Evolutionary conservation across 192 early-diverging fungal species (phyloP), one percentile per base, ranked within the genome.

Genomic region (Entomortierella parvispora): DNA sequence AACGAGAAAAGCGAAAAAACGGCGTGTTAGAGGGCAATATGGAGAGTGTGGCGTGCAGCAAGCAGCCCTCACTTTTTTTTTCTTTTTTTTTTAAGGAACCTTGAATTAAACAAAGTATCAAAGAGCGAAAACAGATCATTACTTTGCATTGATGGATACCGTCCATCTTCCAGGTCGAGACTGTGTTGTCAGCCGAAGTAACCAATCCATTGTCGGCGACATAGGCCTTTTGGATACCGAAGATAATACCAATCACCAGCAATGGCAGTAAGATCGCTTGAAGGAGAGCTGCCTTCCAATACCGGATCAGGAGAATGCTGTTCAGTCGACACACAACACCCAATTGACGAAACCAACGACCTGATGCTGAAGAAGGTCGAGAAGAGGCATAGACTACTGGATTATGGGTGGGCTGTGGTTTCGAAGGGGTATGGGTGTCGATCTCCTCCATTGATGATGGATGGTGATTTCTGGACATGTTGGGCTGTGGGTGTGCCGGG

Each of bases 81-180:
- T 40, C 7, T 40, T 12, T 12, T 5, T 12, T 12, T 5, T 12
- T 5, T 9, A 40, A 40, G 5, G 37, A 40, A 40, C 37, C 37
- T 40, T 40, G 37, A 40, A 40, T 40, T 12, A 40, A 40, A 40
- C 37, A 40, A 40, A 12, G 34, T 12, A 57, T 37, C 15, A 56
- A 37, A 56, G 17, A 34, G 18, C 18, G 40, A 57, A 31, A 17
- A 42, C 3, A 3, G 20, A 23, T 14, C 10, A 14, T 44, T 76
- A 76, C 72, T 59, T 68, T 28, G 59, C 72, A 76, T 51, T 76
- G 72, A 8, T 50, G 28, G n/a, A 76, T 61, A 50, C 72, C 72
- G 3, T 57, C 58, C 72, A 76, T 62, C 23, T 49, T 62, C 72
- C 72, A 76, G 9, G 72, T 62, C 23, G 18, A 7, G 2, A 62